Evolutionary conservation across 2,329 filamentous ascomycete genomes (phyloP).

Genomic region (Seiridium unicorne): DNA sequence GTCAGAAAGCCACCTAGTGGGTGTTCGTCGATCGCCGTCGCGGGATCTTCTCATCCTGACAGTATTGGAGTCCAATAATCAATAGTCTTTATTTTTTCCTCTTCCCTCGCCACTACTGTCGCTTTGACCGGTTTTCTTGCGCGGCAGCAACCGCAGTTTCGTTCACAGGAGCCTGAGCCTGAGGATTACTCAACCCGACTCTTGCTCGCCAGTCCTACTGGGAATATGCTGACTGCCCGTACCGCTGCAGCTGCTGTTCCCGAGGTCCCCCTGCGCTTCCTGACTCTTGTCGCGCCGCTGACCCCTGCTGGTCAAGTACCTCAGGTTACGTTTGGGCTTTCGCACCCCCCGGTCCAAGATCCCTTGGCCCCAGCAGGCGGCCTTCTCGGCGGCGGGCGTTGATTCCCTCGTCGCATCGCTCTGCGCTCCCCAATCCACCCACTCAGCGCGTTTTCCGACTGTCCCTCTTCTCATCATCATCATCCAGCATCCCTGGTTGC

Average conservation of each 20-base stretch:
- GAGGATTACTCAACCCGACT: neutral
- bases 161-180: neutral
- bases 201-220: neutral
- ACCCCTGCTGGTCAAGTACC: slow-evolving; percentile 5
- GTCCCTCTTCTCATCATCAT: slow-evolving; percentile 1
- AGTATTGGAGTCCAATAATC: slow-evolving; percentile 1
- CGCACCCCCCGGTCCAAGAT: slow-evolving; percentile 16
- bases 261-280: neutral
- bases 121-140: neutral
- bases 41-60: neutral
- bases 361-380: neutral
- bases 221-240: no score
- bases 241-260: neutral
- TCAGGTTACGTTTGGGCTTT: slow-evolving; percentile 18
- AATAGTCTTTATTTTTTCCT: slow-evolving; percentile 1
- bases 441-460: slow-evolving; percentile 10
- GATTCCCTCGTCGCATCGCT: slow-evolving; percentile 9
- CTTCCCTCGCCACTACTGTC: neutral
- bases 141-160: neutral
- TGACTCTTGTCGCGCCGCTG: neutral
- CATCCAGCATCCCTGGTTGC: slow-evolving; percentile 6
- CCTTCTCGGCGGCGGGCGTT: slow-evolving; percentile 11
- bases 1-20: neutral
- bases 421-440: neutral
- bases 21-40: neutral